Conservation (phyloP, 2,329 filamentous ascomycete species). For the Paracamarosporium sp. region DNA sequence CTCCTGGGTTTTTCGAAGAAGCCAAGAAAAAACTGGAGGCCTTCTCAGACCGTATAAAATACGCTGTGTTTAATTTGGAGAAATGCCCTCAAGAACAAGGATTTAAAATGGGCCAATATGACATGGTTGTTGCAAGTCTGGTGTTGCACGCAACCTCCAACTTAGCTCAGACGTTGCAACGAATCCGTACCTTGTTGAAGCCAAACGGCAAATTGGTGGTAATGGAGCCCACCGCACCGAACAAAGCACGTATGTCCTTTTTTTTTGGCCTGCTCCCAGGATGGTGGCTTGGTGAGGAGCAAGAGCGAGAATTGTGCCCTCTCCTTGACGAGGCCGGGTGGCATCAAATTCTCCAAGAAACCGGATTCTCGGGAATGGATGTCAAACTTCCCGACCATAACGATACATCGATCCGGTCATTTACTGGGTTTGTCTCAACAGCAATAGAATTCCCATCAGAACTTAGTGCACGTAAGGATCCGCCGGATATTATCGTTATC, state of each 20-base stretch:
- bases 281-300: not conserved
- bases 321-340: not conserved
- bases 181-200: not conserved
- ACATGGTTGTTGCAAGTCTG: not conserved
- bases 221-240: not conserved
- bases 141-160: not conserved
- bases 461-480: no score
- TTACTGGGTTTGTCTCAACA: no score
- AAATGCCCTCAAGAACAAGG: not conserved
- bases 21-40: slow-evolving; percentile 17
- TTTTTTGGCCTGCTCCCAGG: not conserved
- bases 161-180: not conserved
- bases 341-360: not conserved
- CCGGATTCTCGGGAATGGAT: not conserved
- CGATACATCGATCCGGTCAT: no score
- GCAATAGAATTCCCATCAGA: no score
- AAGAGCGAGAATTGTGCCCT: not conserved
- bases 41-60: not conserved
- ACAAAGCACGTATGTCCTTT: not conserved
- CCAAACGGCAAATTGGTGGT: not conserved
- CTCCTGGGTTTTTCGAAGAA: slow-evolving; percentile 23
- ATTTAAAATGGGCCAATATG: not conserved
- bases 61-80: not conserved
- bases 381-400: no score
- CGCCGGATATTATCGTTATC: no score